Evolutionary conservation across 2,329 filamentous ascomycete species (phyloP).

Genomic region (Pseudocercospora pini-densiflorae): DNA sequence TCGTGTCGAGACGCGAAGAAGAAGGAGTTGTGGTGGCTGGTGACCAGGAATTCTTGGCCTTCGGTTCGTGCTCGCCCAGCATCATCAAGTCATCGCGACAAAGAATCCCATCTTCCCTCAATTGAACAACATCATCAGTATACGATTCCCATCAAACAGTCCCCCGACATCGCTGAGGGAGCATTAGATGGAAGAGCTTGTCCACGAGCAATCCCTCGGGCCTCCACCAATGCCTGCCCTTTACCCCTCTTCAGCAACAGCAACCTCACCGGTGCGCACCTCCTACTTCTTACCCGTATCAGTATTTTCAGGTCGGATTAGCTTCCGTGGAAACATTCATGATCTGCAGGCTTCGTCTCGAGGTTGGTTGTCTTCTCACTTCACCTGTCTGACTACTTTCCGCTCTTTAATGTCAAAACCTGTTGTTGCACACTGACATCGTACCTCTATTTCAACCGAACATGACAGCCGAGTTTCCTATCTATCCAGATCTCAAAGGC

Average conservation of each 20-base stretch:
- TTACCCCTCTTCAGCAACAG: constrained; percentile 21
- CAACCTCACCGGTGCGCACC: background rate
- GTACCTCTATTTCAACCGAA: background rate
- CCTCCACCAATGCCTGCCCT: constrained; percentile 7
- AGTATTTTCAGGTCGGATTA: background rate
- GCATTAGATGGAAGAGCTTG: background rate
- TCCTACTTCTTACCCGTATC: background rate
- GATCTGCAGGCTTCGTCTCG: constrained; percentile 17
- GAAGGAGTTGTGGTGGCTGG: background rate
- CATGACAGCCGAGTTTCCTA: constrained; percentile 29
- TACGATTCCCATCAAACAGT: background rate
- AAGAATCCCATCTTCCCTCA: background rate
- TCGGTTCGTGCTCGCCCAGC: background rate
- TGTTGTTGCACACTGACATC: background rate
- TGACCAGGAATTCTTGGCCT: background rate
- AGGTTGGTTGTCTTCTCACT: background rate
- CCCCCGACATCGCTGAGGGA: background rate
- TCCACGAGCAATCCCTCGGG: constrained; percentile 15
- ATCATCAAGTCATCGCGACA: background rate
- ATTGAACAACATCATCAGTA: background rate
- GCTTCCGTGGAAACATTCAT: background rate
- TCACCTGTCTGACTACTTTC: background rate
- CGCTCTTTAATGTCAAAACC: background rate
- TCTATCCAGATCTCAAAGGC: constrained; percentile 42
- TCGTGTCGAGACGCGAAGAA: background rate